Base-by-base conservation (phyloP, 768 basidiomycete species). In the Mycena leptocephala region DNA sequence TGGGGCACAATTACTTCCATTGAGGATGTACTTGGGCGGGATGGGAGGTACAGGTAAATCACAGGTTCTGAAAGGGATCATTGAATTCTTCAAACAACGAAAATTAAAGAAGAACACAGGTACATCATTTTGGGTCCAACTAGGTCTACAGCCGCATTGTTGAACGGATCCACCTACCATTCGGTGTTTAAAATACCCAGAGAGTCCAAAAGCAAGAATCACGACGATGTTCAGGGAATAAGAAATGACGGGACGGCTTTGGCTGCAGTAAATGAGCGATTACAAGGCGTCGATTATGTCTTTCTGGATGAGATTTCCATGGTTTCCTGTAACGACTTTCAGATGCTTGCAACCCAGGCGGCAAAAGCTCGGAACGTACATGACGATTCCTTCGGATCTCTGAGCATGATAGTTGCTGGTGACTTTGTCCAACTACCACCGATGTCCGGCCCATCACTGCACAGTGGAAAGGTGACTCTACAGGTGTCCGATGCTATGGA, bases 391-490 rank as follows among this genome's bases (percentile, higher is more conserved):
- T 85, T 83, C 74, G 84, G 82, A 5, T 80, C 81, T 2, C 71
- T 81, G 8, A 82, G 77, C 41, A 75, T 86, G 37, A 83, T 87
- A 8, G 75, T 86, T 35, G 84, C 84, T 18, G 85, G 85, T 2
- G 85, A 87, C 58, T 86, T 87, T 79, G 84, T 80, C 1, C 85
- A 87, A 55, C 68, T 87, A 2, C 85, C 83, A n/a, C n/a, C n/a
- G n/a, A n/a, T n/a, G n/a, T n/a, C n/a, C n/a, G n/a, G n/a, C n/a
- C n/a, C n/a, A n/a, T n/a, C 76, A 41, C 14, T 77, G 24, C 69
- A 64, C 28, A 41, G 26, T 20, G 56, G 33, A 3, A 22, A 20
- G 14, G 51, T 66, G 10, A 65, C 22, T n/a, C 24, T 69, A 20
- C 79, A 16, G 11, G 32, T 30, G 7, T 13, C 55, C 3, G 39